A percentile compares a stretch with the other conserved stretches of the same genome.
These are phyloP conservation scores for Irpex lacteus DNA, from an alignment of 1,284 basidiomycete species.

Conservation along the genomic window DNA sequence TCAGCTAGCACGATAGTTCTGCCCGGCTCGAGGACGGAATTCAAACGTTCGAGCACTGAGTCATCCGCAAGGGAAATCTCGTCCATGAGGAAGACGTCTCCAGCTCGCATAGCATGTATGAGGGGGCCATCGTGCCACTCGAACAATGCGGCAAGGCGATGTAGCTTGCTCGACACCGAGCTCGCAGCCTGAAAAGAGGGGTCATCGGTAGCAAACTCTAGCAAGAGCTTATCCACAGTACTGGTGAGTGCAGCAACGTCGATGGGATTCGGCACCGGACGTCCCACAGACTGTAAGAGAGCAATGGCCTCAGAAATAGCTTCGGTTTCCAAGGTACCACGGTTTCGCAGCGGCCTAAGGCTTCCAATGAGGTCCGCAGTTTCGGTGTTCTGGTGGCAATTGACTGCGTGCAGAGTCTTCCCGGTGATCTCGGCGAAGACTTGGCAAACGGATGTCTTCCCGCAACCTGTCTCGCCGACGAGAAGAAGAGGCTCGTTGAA, in stretches of 20 bases:
- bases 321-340: constrained; percentile 47
- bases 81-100: constrained; percentile 89
- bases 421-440: constrained; percentile 72
- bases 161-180: constrained; percentile 41
- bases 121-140: constrained; percentile 98
- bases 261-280: constrained; percentile 30
- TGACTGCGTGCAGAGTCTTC: constrained; percentile 74
- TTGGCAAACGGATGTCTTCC: constrained; percentile 98
- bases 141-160: constrained; percentile 73
- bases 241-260: constrained; percentile 30
- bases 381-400: constrained; percentile 99
- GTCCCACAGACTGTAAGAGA: constrained; percentile 40
- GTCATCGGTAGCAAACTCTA: constrained; percentile 26
- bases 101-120: constrained; percentile 86
- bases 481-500: constrained; percentile 95
- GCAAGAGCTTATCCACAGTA: constrained; percentile 29
- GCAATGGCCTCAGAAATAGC: constrained; percentile 39
- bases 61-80: constrained; percentile 99
- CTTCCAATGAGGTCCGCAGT: constrained; percentile 96
- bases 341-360: constrained; percentile 90
- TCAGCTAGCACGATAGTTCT: constrained; percentile 93
- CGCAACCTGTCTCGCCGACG: constrained; percentile 98
- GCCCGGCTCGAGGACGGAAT: constrained; percentile 92
- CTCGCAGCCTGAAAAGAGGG: constrained; percentile 35
- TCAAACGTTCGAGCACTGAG: constrained; percentile 95